A percentile compares a stretch with the other conserved stretches of the same genome.
phyloP scores from a whole-genome alignment of 305 asterid species.

The Euphrasia arctica region DNA sequence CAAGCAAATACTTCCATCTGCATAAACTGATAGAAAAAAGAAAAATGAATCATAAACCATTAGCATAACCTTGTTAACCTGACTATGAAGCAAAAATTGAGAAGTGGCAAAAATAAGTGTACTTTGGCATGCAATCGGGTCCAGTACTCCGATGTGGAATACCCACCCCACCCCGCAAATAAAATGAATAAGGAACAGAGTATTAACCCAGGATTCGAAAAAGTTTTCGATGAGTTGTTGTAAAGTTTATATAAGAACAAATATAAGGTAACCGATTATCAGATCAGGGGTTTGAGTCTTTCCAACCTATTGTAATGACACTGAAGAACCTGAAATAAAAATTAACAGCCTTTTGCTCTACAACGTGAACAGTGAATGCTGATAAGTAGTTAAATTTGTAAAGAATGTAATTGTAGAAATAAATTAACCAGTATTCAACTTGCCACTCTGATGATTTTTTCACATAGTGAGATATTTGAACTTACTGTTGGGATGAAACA shows the following conservation, averaged over 20 bases:
- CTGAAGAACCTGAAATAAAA: too few relatives aligned
- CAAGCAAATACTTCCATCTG: constrained; percentile 85
- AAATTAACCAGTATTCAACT: background rate
- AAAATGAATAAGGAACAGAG: background rate
- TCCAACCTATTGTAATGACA: background rate
- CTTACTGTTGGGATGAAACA: constrained; percentile 98
- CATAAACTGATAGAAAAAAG: constrained; percentile 51
- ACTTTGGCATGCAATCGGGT: too few relatives aligned
- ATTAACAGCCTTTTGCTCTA: background rate
- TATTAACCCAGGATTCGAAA: background rate
- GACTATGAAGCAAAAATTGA: background rate
- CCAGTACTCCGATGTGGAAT: background rate
- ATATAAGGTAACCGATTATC: background rate
- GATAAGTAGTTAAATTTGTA: background rate
- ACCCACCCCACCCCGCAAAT: background rate
- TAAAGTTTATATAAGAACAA: background rate
- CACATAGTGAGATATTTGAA: constrained; percentile 10
- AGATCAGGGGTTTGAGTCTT: background rate
- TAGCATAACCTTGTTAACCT: background rate
- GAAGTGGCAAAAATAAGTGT: background rate
- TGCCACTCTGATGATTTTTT: background rate
- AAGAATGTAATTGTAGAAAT: constrained; percentile 5
- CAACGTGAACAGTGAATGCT: background rate
- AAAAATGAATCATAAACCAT: background rate
- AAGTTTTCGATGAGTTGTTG: background rate